Percentiles rank a stretch among this genome's conserved stretches.
Evolutionary conservation across 164 flowering plant genomes (phyloP).

Genomic region (Amborella trichopoda): DNA sequence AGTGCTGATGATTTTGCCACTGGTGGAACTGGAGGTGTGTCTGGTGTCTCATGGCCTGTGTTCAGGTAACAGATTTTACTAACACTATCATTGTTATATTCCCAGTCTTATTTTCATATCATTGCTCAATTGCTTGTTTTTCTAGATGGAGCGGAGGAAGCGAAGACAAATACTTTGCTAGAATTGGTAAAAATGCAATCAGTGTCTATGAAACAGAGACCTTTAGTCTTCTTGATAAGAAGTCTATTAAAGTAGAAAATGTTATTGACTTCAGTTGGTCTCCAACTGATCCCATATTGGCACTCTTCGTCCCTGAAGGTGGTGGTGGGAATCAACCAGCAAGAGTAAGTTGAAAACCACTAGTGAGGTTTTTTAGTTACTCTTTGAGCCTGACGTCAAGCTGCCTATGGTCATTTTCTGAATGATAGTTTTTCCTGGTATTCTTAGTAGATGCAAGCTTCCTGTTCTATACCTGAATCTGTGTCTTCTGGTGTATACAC

Average conservation of each 20-base stretch:
- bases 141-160: conserved; percentile 92
- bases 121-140: conserved; percentile 1
- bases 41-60: conserved; percentile 89
- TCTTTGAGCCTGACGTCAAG: too few species aligned
- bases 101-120: too few species aligned
- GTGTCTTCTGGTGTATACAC: too few species aligned
- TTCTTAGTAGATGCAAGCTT: too few species aligned
- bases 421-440: too few species aligned
- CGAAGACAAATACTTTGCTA: conserved; percentile 87
- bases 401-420: too few species aligned
- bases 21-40: conserved; percentile 82
- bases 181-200: conserved; percentile 73
- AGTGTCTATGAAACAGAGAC: conserved; percentile 96
- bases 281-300: conserved; percentile 72
- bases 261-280: conserved; percentile 93
- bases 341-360: conserved; percentile 46
- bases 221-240: conserved; percentile 81
- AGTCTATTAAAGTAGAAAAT: conserved; percentile 84
- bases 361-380: too few species aligned
- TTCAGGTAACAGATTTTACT: conserved; percentile 51
- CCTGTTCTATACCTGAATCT: too few species aligned
- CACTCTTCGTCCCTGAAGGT: conserved; percentile 89
- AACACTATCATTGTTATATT: too few species aligned
- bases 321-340: conserved; percentile 99
- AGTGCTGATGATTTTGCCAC: conserved; percentile 89